Base-by-base conservation (phyloP, 768 basidiomycete genomes). In the Pholiota conissans region DNA sequence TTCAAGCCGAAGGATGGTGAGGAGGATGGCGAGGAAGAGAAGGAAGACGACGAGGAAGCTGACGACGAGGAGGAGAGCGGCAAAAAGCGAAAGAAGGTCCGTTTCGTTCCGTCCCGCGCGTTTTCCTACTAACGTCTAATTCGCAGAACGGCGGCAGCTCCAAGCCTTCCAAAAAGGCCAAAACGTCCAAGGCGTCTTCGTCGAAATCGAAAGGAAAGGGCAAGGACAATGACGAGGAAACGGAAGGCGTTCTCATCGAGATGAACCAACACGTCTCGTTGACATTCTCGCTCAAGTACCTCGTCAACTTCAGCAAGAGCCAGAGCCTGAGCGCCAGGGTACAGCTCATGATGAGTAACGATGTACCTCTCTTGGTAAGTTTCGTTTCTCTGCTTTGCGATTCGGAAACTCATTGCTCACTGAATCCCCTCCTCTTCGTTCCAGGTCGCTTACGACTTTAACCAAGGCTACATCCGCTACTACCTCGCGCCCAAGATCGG, bases 401-500 rank as follows among this genome's bases (percentile, higher is more conserved):
- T 6, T 13, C 30, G 7, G 30, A 48, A 56, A 18, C 28, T 63
- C 29, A 9, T 10, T n/a, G n/a, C n/a, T n/a, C n/a, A n/a, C n/a
- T n/a, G n/a, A n/a, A n/a, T n/a, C n/a, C n/a, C 55, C 49, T 24
- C 13, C 13, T 52, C 49, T 27, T 28, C 27, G 45, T 32, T 61
- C 2, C 42, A 93, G 91, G 91, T 95, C 40, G 86, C 89, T 35
- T 98, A 95, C 74, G 85, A 89, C 60, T 98, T 97, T 66, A 86
- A 85, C 45, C 89, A 91, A 67, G 95, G 95, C 1, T 79, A 83
- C 64, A 92, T 98, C 71, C 84, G 89, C 60, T 98, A 96, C 80
- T 98, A 95, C 79, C 83, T 98, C 54, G 95, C 95, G 42, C 95
- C 95, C 22, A 98, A 98, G 79, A 95, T 95, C 59, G 89, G 90